These are phyloP conservation scores for Claviceps sp. DNA, from an alignment of 2,329 filamentous ascomycete species.

Conservation along the genomic window DNA sequence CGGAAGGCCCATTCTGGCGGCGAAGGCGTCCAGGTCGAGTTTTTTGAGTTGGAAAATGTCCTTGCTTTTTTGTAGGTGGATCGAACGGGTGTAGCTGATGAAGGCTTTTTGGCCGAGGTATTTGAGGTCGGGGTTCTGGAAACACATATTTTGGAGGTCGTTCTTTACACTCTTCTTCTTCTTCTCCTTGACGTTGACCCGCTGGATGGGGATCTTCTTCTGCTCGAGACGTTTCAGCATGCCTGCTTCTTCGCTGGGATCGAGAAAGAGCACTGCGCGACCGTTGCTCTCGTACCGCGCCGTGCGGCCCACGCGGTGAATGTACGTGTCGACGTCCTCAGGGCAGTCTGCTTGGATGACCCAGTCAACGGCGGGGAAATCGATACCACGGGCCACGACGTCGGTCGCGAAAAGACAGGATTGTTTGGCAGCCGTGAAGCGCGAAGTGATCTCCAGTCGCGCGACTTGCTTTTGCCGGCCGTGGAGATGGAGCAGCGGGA, in stretches of 20 bases:
- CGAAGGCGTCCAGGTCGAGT: constrained; percentile 75
- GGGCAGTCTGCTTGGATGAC: constrained; percentile 98
- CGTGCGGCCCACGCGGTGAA: constrained; percentile 87
- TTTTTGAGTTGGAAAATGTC: constrained; percentile 76
- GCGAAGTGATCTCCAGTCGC: constrained; percentile 72
- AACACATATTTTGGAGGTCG: constrained; percentile 87
- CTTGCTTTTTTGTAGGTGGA: constrained; percentile 84
- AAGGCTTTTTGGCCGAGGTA: constrained; percentile 96
- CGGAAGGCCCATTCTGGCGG: constrained; percentile 73
- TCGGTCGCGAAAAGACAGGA: constrained; percentile 92
- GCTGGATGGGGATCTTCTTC: constrained; percentile 80
- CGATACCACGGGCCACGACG: constrained; percentile 82
- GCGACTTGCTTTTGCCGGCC: constrained; percentile 87
- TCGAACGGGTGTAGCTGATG: constrained; percentile 71
- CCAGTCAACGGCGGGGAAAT: constrained; percentile 96
- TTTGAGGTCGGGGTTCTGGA: constrained; percentile 86
- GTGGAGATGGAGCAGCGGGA: constrained; percentile 82
- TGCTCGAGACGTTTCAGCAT: constrained; percentile 76
- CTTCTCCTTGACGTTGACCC: constrained; percentile 74
- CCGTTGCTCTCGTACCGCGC: constrained; percentile 86
- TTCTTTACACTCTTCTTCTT: constrained; percentile 79
- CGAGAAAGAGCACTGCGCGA: constrained; percentile 77
- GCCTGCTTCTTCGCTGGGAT: constrained; percentile 83
- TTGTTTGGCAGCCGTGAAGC: constrained; percentile 68
- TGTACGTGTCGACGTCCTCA: constrained; percentile 94